These are phyloP conservation scores for Exobasidium cylindrosporum DNA, from an alignment of 1,284 basidiomycete genomes.

Conservation along the genomic window DNA sequence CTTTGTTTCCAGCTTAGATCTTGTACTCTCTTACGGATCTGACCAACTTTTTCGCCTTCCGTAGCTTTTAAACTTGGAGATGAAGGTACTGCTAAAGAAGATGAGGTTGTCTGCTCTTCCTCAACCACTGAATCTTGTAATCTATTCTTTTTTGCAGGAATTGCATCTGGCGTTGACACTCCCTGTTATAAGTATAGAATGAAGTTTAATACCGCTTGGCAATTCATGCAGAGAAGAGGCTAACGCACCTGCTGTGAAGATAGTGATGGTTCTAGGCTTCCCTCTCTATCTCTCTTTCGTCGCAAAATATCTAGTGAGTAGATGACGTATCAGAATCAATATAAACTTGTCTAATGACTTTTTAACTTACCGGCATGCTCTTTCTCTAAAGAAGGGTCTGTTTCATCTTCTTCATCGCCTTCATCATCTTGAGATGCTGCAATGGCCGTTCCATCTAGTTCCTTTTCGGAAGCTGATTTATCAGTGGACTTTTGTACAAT, in stretches of 20 bases:
- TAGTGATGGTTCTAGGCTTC: slow-evolving; percentile 33
- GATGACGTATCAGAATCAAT: not conserved
- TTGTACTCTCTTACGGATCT: slow-evolving; percentile 41
- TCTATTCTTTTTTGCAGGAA: slow-evolving; percentile 46
- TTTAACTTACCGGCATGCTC: slow-evolving; percentile 5
- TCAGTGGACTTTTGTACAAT: too few species aligned
- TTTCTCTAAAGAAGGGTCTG: not conserved
- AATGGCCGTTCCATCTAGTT: too few species aligned
- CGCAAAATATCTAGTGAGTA: slow-evolving; percentile 13
- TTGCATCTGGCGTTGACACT: slow-evolving; percentile 19
- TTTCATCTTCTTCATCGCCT: slow-evolving; percentile 5
- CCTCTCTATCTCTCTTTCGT: slow-evolving; percentile 41
- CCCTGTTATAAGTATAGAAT: slow-evolving; percentile 20
- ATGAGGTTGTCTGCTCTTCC: slow-evolving; percentile 1
- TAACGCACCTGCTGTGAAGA: slow-evolving; percentile 11
- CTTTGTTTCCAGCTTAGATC: slow-evolving; percentile 37
- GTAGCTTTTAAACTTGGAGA: not conserved
- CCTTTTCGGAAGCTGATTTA: too few species aligned
- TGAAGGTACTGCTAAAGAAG: slow-evolving; percentile 8
- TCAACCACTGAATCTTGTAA: slow-evolving; percentile 19
- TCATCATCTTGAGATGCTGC: not conserved
- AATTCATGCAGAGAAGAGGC: too few species aligned
- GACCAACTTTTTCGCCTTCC: slow-evolving; percentile 42
- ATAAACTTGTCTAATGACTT: not conserved
- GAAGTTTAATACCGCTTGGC: slow-evolving; percentile 13